A percentile compares a stretch with the other conserved stretches of the same genome.
These are phyloP conservation scores for Cercospora zeina DNA, from an alignment of 2,329 filamentous ascomycete species.

Conservation along the genomic window DNA sequence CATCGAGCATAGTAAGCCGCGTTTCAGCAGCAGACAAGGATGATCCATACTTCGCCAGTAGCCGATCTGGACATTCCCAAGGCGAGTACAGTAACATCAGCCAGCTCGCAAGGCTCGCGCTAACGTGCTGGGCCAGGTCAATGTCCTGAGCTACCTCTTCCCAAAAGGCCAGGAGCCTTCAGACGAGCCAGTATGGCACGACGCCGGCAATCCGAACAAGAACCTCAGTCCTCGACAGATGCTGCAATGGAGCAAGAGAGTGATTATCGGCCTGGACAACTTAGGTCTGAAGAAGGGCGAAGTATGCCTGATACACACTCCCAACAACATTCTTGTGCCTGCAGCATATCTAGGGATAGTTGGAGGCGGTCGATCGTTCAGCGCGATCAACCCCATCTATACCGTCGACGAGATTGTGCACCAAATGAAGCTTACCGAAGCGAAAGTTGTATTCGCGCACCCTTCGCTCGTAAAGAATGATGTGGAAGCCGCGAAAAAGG, in stretches of 20 bases:
- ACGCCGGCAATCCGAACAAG: slow-evolving; percentile 51
- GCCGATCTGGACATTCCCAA: slow-evolving; percentile 36
- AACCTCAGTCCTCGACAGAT: slow-evolving; percentile 53
- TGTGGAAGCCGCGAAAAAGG: slow-evolving; percentile 54
- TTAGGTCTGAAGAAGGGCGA: slow-evolving; percentile 52
- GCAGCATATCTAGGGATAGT: slow-evolving; percentile 57
- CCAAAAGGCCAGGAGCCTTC: slow-evolving; percentile 41
- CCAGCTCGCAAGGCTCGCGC: background rate
- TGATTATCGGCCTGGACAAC: slow-evolving; percentile 53
- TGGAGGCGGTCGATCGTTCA: slow-evolving; percentile 56
- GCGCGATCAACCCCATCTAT: slow-evolving; percentile 54
- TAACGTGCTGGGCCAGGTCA: slow-evolving; percentile 40
- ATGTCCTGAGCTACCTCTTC: slow-evolving; percentile 46
- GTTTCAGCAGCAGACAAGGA: slow-evolving; percentile 17
- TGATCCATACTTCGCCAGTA: slow-evolving; percentile 32
- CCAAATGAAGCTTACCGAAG: slow-evolving; percentile 48
- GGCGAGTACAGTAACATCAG: slow-evolving; percentile 17
- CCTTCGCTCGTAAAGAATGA: slow-evolving; percentile 52
- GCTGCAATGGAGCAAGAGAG: slow-evolving; percentile 54
- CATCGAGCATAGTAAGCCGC: background rate
- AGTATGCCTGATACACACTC: slow-evolving; percentile 56
- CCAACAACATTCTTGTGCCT: slow-evolving; percentile 59
- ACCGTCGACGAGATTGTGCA: slow-evolving; percentile 56
- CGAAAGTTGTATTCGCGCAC: slow-evolving; percentile 48
- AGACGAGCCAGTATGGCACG: slow-evolving; percentile 56